A percentile compares a stretch with the other conserved stretches of the same genome.
phyloP scores from a whole-genome alignment of 371 early-diverging fungal genomes.

The Cokeromyces recurvatus region DNA sequence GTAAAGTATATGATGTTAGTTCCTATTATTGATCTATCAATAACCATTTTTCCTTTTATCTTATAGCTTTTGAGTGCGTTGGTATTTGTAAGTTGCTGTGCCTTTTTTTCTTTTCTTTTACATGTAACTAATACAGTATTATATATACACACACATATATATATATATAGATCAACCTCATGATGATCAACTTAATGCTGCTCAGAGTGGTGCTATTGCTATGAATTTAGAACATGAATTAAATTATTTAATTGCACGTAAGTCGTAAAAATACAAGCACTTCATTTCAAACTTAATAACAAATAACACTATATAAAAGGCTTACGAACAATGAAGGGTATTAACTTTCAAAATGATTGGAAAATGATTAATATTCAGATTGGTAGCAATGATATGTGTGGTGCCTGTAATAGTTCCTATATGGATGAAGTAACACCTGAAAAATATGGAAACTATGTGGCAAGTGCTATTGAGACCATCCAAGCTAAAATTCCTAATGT shows the following conservation, averaged over 20 bases:
- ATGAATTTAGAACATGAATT: conserved; percentile 21
- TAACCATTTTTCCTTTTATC: not conserved
- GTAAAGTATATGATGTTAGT: conserved; percentile 6
- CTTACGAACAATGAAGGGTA: conserved; percentile 8
- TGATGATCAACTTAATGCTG: conserved; percentile 32
- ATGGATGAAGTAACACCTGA: conserved; percentile 13
- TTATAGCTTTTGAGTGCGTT: not conserved
- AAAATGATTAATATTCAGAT: conserved; percentile 42
- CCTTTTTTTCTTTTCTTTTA: no score
- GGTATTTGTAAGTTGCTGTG: not conserved
- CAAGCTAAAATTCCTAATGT: conserved; percentile 14
- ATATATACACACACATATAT: no score
- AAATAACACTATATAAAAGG: not conserved
- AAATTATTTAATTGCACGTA: conserved; percentile 32
- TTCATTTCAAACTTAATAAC: not conserved
- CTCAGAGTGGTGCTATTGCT: conserved; percentile 23
- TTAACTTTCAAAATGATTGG: conserved; percentile 33
- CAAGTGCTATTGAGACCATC: conserved; percentile 16
- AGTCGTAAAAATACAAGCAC: not conserved
- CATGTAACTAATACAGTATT: not conserved
- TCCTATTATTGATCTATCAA: not conserved
- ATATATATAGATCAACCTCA: conserved; percentile 17
- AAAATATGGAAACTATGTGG: conserved; percentile 16
- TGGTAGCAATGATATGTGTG: conserved; percentile 34
- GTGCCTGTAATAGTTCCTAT: conserved; percentile 5